Base-by-base conservation (phyloP, 352 stramenopile species). In the Thalassiosira livingstoniorum region DNA sequence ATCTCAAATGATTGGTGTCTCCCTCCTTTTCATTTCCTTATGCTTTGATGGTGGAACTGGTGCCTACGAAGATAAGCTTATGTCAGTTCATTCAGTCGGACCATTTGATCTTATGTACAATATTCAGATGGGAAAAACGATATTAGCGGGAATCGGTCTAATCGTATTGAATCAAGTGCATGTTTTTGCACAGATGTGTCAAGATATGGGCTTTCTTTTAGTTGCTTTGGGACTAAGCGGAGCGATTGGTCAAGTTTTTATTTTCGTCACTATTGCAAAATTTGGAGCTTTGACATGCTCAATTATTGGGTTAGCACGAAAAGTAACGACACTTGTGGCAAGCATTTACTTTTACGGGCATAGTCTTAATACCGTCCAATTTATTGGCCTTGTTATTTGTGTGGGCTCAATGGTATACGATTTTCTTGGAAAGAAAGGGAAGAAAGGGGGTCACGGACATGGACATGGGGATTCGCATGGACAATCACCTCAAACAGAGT, bases 101-200 rank as follows among this genome's bases (percentile, higher is more conserved):
- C 94, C 95, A n/a, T 97, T 97, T 86, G 94, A 97, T 82, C 86
- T 97, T 23, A 97, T 97, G 94, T 97, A 96, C 85, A 97, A 97
- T 75, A 97, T 97, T 80, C 95, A 97, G 79, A 88, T 97, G 72
- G 93, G 93, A 18, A 97, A 97, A 87, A 95, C 91, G 27, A 95
- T 97, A 60, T 70, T 97, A 21, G 91, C 93, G 2, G 92, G 91
- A 23, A 78, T 97, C 23, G 88, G 79, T 25, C 81, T 97, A 0
- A 86, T 97, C 47, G 87, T 97, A 39, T 82, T 95, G 23, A 95
- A 95, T 71, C 90, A 96, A 80, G 85, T 96, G 23, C 92, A 96
- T 67, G 83, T 93, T 5, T 96, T 97, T 77, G 85, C 94, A 42
- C 72, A 93, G 78, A 95, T 95, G 92, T 92, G 91, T 67, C 79